phyloP scores from a whole-genome alignment of 345 rosid genomes.

The Gossypium herbaceum region DNA sequence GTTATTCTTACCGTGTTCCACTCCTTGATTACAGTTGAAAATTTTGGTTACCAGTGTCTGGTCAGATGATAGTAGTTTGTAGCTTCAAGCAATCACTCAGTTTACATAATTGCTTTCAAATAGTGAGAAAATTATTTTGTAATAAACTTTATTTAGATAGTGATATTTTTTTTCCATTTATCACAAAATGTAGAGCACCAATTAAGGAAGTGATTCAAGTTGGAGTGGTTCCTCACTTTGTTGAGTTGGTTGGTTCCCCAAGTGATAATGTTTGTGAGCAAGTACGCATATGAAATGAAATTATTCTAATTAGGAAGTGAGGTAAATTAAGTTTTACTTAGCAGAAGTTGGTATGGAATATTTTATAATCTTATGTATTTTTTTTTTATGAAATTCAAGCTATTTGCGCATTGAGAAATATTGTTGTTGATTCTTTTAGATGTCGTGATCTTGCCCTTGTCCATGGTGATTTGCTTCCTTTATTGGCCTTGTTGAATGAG shows the following conservation, averaged over 20 bases:
- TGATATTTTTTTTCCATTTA: background rate
- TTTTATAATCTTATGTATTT: background rate
- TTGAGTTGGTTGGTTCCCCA: conserved; percentile 30
- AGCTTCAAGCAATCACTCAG: conserved; percentile 39
- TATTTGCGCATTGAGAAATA: conserved; percentile 36
- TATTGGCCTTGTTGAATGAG: conserved; percentile 47
- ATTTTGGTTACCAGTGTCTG: conserved; percentile 39
- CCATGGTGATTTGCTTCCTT: conserved; percentile 39
- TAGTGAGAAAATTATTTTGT: conserved; percentile 19
- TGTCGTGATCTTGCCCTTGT: conserved; percentile 53
- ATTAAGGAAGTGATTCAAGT: background rate
- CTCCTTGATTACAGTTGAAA: conserved; percentile 33
- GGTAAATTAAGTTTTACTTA: background rate
- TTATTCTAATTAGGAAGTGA: too few relatives aligned
- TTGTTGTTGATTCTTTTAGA: conserved; percentile 49
- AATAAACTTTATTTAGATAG: background rate
- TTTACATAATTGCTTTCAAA: conserved; percentile 45
- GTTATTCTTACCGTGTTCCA: background rate
- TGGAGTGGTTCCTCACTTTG: conserved; percentile 38
- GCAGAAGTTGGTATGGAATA: background rate
- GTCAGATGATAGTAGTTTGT: conserved; percentile 32
- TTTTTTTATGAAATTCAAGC: too few relatives aligned
- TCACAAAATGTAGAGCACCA: conserved; percentile 32
- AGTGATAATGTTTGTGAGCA: conserved; percentile 38
- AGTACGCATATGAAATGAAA: background rate